phyloP scores from a whole-genome alignment of 495 filamentous ascomycete genomes.

The Penicillium samsonianum region DNA sequence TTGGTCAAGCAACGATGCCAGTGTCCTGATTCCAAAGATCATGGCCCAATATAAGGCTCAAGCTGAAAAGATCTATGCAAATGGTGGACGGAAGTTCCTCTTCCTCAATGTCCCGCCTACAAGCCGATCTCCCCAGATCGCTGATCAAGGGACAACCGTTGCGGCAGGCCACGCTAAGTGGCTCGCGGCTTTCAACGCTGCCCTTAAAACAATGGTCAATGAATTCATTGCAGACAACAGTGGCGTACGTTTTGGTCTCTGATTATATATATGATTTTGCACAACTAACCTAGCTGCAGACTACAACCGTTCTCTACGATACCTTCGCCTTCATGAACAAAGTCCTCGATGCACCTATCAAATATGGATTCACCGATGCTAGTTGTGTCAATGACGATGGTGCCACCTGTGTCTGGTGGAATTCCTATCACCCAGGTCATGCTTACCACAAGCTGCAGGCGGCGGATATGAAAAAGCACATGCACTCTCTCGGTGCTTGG shows the following conservation, averaged over 20 bases:
- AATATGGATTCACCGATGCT: constrained; percentile 38
- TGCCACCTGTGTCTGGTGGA: constrained; percentile 41
- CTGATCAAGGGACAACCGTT: constrained; percentile 26
- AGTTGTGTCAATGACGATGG: constrained; percentile 40
- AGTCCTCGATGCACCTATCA: constrained; percentile 54
- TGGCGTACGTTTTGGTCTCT: constrained; percentile 25
- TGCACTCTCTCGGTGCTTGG: constrained; percentile 35
- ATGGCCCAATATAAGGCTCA: constrained; percentile 58
- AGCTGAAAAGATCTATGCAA: constrained; percentile 58
- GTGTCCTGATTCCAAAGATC: constrained; percentile 51
- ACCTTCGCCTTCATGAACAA: constrained; percentile 45
- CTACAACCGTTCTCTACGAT: constrained; percentile 34
- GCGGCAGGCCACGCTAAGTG: constrained; percentile 30
- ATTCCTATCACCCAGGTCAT: constrained; percentile 40
- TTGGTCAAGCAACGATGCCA: constrained; percentile 50
- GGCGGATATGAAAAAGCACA: constrained; percentile 40
- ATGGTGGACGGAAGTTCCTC: constrained; percentile 74
- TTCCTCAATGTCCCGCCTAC: constrained; percentile 74
- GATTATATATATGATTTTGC: background rate
- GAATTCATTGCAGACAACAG: constrained; percentile 23
- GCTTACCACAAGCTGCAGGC: constrained; percentile 41
- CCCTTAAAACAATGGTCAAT: constrained; percentile 30
- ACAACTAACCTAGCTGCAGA: constrained; percentile 20
- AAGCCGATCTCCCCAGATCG: constrained; percentile 61
- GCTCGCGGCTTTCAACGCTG: constrained; percentile 35